A percentile compares a stretch with the other conserved stretches of the same genome.
These are phyloP conservation scores for Capsella bursapastoris DNA, from an alignment of 345 rosid genomes.

Conservation along the genomic window DNA sequence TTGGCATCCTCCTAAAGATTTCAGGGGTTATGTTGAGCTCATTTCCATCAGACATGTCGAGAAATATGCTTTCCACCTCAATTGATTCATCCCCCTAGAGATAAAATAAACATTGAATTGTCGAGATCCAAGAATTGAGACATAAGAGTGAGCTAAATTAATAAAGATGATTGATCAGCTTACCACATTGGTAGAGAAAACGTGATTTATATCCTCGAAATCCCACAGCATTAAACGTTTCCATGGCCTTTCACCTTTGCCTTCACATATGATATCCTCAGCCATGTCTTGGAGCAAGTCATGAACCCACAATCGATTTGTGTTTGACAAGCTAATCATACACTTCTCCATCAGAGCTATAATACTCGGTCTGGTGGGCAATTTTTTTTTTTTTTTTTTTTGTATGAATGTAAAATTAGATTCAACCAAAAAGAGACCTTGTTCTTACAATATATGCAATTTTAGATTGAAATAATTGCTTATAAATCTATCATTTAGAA, in stretches of 20 bases:
- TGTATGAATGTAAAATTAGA: too few relatives aligned
- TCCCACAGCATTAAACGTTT: slow-evolving; percentile 43
- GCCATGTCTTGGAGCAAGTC: slow-evolving; percentile 45
- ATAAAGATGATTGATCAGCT: background rate
- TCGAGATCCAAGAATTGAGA: background rate
- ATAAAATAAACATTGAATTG: background rate
- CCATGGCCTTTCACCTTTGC: slow-evolving; percentile 35
- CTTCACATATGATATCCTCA: slow-evolving; percentile 33
- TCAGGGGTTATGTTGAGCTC: slow-evolving; percentile 24
- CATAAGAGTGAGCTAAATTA: background rate
- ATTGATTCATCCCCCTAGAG: slow-evolving; percentile 26
- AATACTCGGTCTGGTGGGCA: slow-evolving; percentile 40
- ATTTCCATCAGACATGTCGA: slow-evolving; percentile 25
- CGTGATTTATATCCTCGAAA: slow-evolving; percentile 35
- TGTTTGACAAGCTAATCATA: slow-evolving; percentile 34
- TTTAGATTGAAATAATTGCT: too few relatives aligned
- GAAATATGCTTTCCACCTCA: slow-evolving; percentile 41
- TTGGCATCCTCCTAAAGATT: slow-evolving; percentile 34
- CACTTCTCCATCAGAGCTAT: slow-evolving; percentile 37
- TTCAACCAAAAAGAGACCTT: too few relatives aligned
- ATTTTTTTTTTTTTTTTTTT: too few relatives aligned
- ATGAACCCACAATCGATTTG: slow-evolving; percentile 41
- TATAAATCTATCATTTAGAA: too few relatives aligned
- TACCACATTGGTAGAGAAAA: slow-evolving; percentile 34
- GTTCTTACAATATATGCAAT: too few relatives aligned